phyloP scores from a whole-genome alignment of 805 yeast species.

The Lachancea cidri region DNA sequence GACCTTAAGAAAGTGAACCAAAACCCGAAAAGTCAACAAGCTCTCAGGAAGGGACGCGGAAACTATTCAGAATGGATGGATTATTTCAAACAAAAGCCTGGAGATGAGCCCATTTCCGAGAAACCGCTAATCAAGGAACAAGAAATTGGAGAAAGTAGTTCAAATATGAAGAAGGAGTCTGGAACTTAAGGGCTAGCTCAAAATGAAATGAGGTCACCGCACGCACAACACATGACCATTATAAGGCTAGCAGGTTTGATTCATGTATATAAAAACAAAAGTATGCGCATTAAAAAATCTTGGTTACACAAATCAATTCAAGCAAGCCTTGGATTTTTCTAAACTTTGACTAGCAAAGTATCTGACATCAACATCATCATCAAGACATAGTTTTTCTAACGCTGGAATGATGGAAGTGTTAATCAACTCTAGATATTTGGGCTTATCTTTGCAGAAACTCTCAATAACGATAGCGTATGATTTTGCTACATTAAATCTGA shows the following conservation, averaged over 20 bases:
- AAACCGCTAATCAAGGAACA: not conserved
- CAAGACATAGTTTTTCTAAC: conserved; percentile 59
- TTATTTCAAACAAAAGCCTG: conserved; percentile 10
- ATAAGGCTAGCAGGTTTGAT: not conserved
- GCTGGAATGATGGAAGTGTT: conserved; percentile 53
- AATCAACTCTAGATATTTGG: conserved; percentile 35
- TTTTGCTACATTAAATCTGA: conserved; percentile 92
- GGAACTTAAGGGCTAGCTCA: no score
- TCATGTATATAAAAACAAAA: not conserved
- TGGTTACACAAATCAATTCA: conserved; percentile 9
- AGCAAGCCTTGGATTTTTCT: conserved; percentile 28
- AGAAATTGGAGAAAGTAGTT: no score
- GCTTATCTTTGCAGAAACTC: conserved; percentile 37
- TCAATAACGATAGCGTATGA: conserved; percentile 60
- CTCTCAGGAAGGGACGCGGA: conserved; percentile 33
- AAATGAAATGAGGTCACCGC: not conserved
- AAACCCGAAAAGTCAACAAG: conserved; percentile 18
- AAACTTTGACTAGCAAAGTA: conserved; percentile 72
- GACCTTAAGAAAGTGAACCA: conserved; percentile 41
- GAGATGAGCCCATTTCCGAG: conserved; percentile 1
- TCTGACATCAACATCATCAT: conserved; percentile 84
- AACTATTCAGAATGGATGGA: conserved; percentile 38
- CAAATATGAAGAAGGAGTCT: no score
- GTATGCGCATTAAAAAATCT: not conserved
- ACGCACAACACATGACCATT: not conserved